Evolutionary conservation across 129 eudicot species (phyloP).

Genomic region (Erigeron canadensis): DNA sequence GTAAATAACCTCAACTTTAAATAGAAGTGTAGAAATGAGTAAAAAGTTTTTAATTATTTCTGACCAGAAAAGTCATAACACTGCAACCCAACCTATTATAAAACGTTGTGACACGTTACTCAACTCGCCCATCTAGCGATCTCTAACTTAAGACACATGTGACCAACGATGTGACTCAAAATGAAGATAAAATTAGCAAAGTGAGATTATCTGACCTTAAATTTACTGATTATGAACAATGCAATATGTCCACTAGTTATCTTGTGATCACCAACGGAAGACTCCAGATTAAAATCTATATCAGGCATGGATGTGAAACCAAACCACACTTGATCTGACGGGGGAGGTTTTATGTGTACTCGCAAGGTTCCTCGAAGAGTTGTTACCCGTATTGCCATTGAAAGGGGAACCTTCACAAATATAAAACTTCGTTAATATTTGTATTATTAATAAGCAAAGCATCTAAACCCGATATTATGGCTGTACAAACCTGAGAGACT

Average conservation of each 20-base stretch:
- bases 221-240: conserved; percentile 65
- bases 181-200: conserved; percentile 1
- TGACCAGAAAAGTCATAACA: background rate
- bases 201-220: conserved; percentile 58
- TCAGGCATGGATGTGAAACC: conserved; percentile 91
- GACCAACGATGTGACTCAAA: background rate
- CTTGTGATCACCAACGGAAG: conserved; percentile 86
- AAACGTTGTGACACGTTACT: background rate
- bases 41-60: background rate
- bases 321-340: conserved; percentile 91
- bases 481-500: conserved; percentile 75
- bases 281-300: conserved; percentile 68
- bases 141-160: background rate
- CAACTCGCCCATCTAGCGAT: background rate
- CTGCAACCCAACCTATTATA: background rate
- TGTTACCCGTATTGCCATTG: conserved; percentile 69
- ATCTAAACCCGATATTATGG: conserved; percentile 5
- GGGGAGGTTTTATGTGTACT: conserved; percentile 85
- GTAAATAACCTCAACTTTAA: background rate
- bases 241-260: conserved; percentile 77
- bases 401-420: conserved; percentile 69
- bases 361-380: conserved; percentile 77
- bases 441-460: conserved; percentile 1
- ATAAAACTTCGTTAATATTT: background rate
- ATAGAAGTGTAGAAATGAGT: background rate